Evolutionary conservation across 805 yeast species (phyloP), one percentile per base, ranked within the genome.

Genomic region (Kazachstania viticola): DNA sequence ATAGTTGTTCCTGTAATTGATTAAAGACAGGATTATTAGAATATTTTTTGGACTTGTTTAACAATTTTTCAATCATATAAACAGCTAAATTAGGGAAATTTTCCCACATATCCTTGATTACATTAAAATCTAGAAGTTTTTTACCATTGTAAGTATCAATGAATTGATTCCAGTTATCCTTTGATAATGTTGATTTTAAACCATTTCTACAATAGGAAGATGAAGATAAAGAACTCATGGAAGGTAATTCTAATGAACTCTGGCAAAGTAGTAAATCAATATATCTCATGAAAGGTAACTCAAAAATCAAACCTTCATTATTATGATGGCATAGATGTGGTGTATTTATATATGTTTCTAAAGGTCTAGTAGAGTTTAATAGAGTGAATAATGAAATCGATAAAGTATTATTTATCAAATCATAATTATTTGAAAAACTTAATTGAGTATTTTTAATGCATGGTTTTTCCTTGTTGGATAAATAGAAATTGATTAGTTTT

Each of bases 401-500:
- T n/a, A n/a, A n/a, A n/a, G 25, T 29, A 22, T 25, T 24, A 8
- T 25, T 17, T 8, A 33, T 26, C 30, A 27, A 29, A 4, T 29
- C 18, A 14, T 28, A 29, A 22, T 34, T 34, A 8, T 17, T 19
- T 7, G 21, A 8, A 19, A 19, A 19, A 7, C n/a, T n/a, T n/a
- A n/a, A n/a, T n/a, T n/a, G n/a, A n/a, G n/a, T n/a, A n/a, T n/a
- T n/a, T n/a, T n/a, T n/a, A n/a, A n/a, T n/a, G 7, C 62, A 46
- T 21, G 62, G 60, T 8, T 52, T 42, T n/a, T n/a, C n/a, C 51
- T 74, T 61, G 19, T 63, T 65, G 4, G 61, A 63, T 16, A 58
- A 58, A 29, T 62, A 61, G 12, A 69, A 61, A 8, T 64, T 64
- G 3, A 62, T 49, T 1, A 60, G 55, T 14, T 46, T 51, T 17